Evolutionary conservation across 306 rosid genomes (phyloP).

Genomic region (Begonia fuchsioides): DNA sequence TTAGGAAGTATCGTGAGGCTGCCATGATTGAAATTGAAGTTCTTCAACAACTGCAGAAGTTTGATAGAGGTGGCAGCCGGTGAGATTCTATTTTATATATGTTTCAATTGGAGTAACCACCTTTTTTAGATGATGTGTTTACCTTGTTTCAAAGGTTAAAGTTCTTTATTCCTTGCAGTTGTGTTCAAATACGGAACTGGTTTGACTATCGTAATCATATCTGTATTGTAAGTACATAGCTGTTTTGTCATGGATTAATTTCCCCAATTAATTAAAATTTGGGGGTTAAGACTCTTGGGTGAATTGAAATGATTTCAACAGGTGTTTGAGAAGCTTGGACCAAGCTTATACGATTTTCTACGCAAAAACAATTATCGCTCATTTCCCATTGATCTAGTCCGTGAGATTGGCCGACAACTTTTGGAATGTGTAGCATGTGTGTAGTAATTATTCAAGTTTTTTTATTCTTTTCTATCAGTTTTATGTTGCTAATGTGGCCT

Average conservation of each 20-base stretch:
- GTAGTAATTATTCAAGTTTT: no score
- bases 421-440: no score
- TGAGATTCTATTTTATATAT: conserved; percentile 18
- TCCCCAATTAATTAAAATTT: conserved; percentile 47
- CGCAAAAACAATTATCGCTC: no score
- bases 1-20: conserved; percentile 80
- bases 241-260: conserved; percentile 77
- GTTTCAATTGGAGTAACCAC: conserved; percentile 1
- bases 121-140: conserved; percentile 7
- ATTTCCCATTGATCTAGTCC: no score
- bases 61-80: conserved; percentile 90
- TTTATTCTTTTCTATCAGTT: no score
- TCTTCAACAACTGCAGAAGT: conserved; percentile 75
- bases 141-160: conserved; percentile 48
- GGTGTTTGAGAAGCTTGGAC: no score
- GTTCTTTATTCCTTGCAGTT: conserved; percentile 98
- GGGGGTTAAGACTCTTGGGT: conserved; percentile 68
- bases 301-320: no score
- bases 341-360: no score
- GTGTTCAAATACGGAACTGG: conserved; percentile 99
- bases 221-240: conserved; percentile 96
- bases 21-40: conserved; percentile 98
- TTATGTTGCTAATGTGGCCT: no score
- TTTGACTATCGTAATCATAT: conserved; percentile 99
- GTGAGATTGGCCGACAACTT: no score